Evolutionary conservation across 2,329 filamentous ascomycete species (phyloP).

Genomic region (Colletotrichum sp.): DNA sequence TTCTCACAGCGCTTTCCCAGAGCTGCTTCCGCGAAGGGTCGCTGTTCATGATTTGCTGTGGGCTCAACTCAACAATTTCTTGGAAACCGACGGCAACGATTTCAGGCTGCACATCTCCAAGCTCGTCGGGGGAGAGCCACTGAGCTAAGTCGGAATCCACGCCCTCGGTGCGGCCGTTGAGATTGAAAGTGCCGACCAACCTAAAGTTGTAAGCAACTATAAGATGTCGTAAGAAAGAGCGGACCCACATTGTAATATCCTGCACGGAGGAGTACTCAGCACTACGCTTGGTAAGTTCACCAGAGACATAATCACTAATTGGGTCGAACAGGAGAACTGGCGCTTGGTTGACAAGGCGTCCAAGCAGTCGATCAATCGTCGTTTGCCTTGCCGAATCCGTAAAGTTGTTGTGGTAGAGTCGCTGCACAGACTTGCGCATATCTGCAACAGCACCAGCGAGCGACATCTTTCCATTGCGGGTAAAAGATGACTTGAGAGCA

Average conservation of each 20-base stretch:
- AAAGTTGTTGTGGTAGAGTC: slow-evolving; percentile 98
- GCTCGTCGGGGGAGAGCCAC: slow-evolving; percentile 77
- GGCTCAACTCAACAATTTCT: slow-evolving; percentile 96
- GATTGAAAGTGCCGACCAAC: slow-evolving; percentile 86
- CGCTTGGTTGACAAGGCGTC: slow-evolving; percentile 80
- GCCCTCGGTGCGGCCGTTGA: slow-evolving; percentile 86
- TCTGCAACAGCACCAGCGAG: slow-evolving; percentile 93
- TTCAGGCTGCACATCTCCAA: slow-evolving; percentile 72
- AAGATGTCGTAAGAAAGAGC: not conserved
- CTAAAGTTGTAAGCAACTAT: slow-evolving; percentile 34
- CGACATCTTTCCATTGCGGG: slow-evolving; percentile 93
- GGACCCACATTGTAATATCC: slow-evolving; percentile 73
- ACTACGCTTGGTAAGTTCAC: slow-evolving; percentile 72
- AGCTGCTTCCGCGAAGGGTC: slow-evolving; percentile 83
- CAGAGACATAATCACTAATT: slow-evolving; percentile 86
- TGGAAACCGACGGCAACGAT: slow-evolving; percentile 94
- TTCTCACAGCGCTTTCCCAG: slow-evolving; percentile 85
- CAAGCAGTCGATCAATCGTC: slow-evolving; percentile 92
- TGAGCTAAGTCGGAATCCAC: slow-evolving; percentile 79
- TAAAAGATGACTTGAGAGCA: slow-evolving; percentile 94
- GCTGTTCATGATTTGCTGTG: slow-evolving; percentile 99
- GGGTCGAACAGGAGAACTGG: slow-evolving; percentile 91
- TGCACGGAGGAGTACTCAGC: slow-evolving; percentile 78
- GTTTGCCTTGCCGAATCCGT: slow-evolving; percentile 91
- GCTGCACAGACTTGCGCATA: slow-evolving; percentile 89